These are phyloP conservation scores for Mycosarcoma mackinlayi DNA, from an alignment of 1,284 basidiomycete species.

Conservation along the genomic window DNA sequence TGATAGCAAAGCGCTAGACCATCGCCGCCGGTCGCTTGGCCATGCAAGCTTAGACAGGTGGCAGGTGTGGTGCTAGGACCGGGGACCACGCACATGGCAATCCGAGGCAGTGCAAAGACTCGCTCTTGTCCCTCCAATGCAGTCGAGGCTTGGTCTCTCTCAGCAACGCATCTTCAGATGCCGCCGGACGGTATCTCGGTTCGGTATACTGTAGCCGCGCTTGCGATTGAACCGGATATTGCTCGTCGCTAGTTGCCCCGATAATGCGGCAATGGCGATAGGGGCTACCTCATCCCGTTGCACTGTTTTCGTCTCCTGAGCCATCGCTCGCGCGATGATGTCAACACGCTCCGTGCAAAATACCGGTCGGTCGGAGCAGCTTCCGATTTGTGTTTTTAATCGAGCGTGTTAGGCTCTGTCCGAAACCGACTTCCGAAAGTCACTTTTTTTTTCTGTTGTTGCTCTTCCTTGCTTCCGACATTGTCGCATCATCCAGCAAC, in stretches of 20 bases:
- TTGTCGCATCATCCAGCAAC: not conserved
- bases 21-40: not conserved
- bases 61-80: not conserved
- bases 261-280: not conserved
- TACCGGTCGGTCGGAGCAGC: too few species aligned
- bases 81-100: not conserved
- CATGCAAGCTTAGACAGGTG: not conserved
- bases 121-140: not conserved
- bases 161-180: not conserved
- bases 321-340: constrained; percentile 1
- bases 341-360: not conserved
- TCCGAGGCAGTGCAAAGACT: not conserved
- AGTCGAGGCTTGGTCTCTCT: not conserved
- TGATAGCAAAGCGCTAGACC: not conserved
- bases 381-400: not conserved
- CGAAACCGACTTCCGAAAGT: constrained; percentile 4
- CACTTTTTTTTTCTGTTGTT: not conserved
- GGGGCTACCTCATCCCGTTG: too few species aligned
- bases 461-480: too few species aligned
- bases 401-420: not conserved
- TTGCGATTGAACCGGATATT: too few species aligned
- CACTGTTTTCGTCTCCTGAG: not conserved
- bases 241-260: not conserved
- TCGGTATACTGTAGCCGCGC: not conserved
- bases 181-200: not conserved